Base-by-base conservation (phyloP, 2,329 filamentous ascomycete species). In the Bretziella fagacearum region DNA sequence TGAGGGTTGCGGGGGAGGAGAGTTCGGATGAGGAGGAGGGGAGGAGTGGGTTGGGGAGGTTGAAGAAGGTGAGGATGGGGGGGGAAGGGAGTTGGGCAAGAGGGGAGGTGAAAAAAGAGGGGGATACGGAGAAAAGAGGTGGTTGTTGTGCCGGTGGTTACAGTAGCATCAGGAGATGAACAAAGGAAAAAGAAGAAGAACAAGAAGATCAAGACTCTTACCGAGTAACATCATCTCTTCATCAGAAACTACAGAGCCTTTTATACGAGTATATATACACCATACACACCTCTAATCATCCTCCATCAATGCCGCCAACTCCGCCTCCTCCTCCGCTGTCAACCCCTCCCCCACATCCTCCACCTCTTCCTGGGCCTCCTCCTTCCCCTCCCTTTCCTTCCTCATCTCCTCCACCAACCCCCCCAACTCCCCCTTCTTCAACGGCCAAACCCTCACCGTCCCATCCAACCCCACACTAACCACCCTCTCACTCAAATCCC, bases 311-410 rank as follows among this genome's bases (percentile, higher is more conserved):
- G 87, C 91, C 11, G 85, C 87, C 53, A 98, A 67, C 61, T 96
- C 91, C 3, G 82, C 80, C 62, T 96, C 89, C 60, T 98, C 91
- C 55, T 96, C 89, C 10, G 76, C 81, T 4, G 86, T 94, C 62
- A 95, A 65, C 64, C 52, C 59, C 59, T n/a, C 22, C 64, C 27
- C 61, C 61, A 54, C 59, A 57, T 49, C 67, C 61, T 48, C 65
- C 64, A 37, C 65, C 61, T 48, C 66, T 60, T 23, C 65, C n/a
- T n/a, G n/a, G n/a, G n/a, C 64, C 54, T 71, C 67, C 52, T 74
- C 68, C 32, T 65, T 65, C 25, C 63, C 63, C 2, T 71, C 73
- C 51, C 64, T 69, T 53, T 74, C 71, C 54, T 69, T 60, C 39
- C 57, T 53, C 2, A 66, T 65, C 54, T 63, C 66, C 54, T 66